These are phyloP conservation scores for Protomyces arabidopsidicola DNA, from an alignment of 1,139 yeast species.

Conservation along the genomic window DNA sequence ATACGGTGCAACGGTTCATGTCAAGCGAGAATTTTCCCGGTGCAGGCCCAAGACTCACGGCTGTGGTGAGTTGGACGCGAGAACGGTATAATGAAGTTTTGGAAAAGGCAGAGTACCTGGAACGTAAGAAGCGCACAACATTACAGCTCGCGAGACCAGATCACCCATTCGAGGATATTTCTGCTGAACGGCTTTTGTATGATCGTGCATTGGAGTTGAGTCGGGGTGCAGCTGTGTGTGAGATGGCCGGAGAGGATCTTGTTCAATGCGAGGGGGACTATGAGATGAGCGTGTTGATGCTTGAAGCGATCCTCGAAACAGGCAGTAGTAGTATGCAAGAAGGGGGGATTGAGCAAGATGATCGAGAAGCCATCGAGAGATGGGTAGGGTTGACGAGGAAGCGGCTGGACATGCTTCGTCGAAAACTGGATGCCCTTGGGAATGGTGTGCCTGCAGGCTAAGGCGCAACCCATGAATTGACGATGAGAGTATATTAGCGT, in stretches of 20 bases:
- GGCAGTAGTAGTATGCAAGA: conserved; percentile 27
- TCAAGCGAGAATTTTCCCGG: conserved; percentile 56
- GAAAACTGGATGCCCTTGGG: conserved; percentile 4
- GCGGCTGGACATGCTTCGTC: conserved; percentile 14
- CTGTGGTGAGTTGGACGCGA: conserved; percentile 87
- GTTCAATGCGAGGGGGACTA: conserved; percentile 51
- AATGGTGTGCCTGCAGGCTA: too few species aligned
- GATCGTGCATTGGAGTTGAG: conserved; percentile 93
- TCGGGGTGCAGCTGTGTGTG: conserved; percentile 83
- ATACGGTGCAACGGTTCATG: conserved; percentile 47
- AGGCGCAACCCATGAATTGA: too few species aligned
- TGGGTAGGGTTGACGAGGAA: conserved; percentile 10
- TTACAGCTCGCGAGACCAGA: conserved; percentile 19
- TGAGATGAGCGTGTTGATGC: conserved; percentile 27
- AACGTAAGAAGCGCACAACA: conserved; percentile 40
- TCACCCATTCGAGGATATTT: conserved; percentile 37
- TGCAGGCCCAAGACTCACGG: conserved; percentile 55
- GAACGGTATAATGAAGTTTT: conserved; percentile 82
- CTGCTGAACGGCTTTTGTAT: conserved; percentile 80
- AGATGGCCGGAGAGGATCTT: conserved; percentile 68
- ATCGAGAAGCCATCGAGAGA: conserved; percentile 63
- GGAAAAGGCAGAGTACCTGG: conserved; percentile 78
- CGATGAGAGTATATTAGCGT: not conserved
- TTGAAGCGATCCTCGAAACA: conserved; percentile 31
- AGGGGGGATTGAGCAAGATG: conserved; percentile 59